Base-by-base conservation (phyloP, 768 basidiomycete genomes). In the Lepiota brunneoincarnata region DNA sequence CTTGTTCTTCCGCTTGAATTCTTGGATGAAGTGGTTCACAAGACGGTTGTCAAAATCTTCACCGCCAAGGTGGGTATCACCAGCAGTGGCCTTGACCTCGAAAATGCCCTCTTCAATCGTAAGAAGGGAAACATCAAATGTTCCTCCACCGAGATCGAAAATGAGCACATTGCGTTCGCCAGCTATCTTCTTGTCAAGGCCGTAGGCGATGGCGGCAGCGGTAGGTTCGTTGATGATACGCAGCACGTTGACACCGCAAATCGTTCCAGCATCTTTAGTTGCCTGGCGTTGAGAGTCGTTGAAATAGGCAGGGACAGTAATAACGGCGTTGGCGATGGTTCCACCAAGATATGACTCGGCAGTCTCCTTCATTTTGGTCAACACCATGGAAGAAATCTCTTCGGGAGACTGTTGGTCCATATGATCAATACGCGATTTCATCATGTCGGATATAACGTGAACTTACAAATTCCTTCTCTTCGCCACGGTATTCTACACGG, bases 191-290 rank as follows among this genome's bases (percentile, higher is more conserved):
- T 94, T 93, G 78, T 98, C 95, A 49, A 98, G 91, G 76, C 95
- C 95, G 74, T 98, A 98, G 34, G 95, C 95, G 65, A 98, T 98
- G 59, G 95, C 95, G 49, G 96, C 96, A 37, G 96, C 96, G 43
- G 96, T 98, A 36, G 96, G 94, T 73, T 98, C 96, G 76, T 98
- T 98, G 78, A 98, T 96, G 72, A 98, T 97, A 76, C 96, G 93
- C 66, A 96, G 90, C 57, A 98, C 90, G 68, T 96, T 93, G 61
- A 98, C 75, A 58, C 96, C 96, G 17, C 93, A 82, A 64, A 98
- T 98, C 57, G 83, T 84, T 63, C 96, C 96, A 35, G 96, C 94
- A 66, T 98, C 96, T 78, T 97, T 98, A 64, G 96, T 98, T 18
- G 96, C 96, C 67, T 96, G 93, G 68, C 96, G 91, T 69, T 98